Evolutionary conservation across 306 rosid genomes (phyloP).

Genomic region (Prunus davidiana): DNA sequence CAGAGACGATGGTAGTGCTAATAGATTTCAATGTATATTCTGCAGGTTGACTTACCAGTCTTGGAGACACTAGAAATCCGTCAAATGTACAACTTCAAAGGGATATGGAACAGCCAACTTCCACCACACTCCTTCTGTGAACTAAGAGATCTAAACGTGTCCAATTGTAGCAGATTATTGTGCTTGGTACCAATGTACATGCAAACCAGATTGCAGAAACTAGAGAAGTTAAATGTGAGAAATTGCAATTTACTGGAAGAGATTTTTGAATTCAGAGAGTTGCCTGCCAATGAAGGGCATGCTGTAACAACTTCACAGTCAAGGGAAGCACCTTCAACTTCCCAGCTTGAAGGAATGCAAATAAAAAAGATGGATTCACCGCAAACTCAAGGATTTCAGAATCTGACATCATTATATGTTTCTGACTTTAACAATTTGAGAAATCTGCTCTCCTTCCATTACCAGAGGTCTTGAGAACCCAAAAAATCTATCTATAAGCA

Average conservation of each 20-base stretch:
- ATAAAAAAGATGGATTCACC: neutral
- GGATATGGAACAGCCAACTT: neutral
- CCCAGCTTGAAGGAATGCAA: neutral
- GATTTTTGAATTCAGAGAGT: neutral
- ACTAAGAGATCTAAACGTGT: neutral
- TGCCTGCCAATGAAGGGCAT: neutral
- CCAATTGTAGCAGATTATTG: neutral
- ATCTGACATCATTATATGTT: neutral
- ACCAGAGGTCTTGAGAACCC: neutral
- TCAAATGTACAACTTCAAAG: neutral
- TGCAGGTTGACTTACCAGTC: constrained; percentile 4
- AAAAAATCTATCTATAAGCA: neutral
- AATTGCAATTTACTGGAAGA: neutral
- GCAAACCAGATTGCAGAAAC: constrained; percentile 10
- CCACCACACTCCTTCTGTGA: neutral
- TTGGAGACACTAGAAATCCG: neutral
- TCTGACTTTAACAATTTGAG: neutral
- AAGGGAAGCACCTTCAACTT: neutral
- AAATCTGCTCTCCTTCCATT: neutral
- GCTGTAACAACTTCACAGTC: neutral
- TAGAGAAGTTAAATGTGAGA: rapidly evolving
- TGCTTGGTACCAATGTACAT: neutral
- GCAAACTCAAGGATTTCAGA: neutral
- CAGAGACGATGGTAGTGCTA: neutral
- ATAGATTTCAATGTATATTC: neutral